Evolutionary conservation across 805 yeast genomes (phyloP).

Genomic region (Naumovozyma castellii): DNA sequence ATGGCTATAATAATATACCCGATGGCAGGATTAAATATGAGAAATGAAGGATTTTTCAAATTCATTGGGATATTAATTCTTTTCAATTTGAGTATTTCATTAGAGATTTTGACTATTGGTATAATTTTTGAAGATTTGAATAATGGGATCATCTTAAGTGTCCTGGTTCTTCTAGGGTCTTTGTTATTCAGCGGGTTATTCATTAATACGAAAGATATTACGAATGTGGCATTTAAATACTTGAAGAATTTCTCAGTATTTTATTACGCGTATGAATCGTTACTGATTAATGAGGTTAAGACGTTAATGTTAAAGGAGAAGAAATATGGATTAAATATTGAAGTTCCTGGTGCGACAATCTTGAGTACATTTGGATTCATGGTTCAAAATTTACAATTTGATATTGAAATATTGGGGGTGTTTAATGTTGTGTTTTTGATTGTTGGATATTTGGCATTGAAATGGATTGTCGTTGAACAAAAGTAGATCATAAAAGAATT

Average conservation of each 20-base stretch:
- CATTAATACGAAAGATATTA: slow-evolving; percentile 66
- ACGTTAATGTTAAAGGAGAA: slow-evolving; percentile 74
- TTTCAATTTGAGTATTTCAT: slow-evolving; percentile 79
- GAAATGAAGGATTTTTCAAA: slow-evolving; percentile 60
- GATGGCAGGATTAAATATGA: slow-evolving; percentile 76
- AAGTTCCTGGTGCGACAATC: slow-evolving; percentile 96
- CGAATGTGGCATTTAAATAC: slow-evolving; percentile 49
- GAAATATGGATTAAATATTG: slow-evolving; percentile 87
- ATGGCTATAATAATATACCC: slow-evolving; percentile 80
- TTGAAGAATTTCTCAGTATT: slow-evolving; percentile 80
- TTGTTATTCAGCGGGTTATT: slow-evolving; percentile 89
- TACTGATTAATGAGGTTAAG: slow-evolving; percentile 86
- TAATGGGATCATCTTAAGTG: slow-evolving; percentile 84
- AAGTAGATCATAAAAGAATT: slow-evolving; percentile 31
- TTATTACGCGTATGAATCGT: slow-evolving; percentile 92
- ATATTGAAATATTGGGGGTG: slow-evolving; percentile 48
- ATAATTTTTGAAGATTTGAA: slow-evolving; percentile 82
- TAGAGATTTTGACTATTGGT: slow-evolving; percentile 80
- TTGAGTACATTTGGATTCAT: slow-evolving; percentile 91
- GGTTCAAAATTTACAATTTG: slow-evolving; percentile 64
- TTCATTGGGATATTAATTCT: slow-evolving; percentile 61
- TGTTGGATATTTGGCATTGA: slow-evolving; percentile 68
- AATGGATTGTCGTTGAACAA: slow-evolving; percentile 64
- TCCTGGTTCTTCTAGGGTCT: slow-evolving; percentile 72
- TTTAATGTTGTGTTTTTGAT: slow-evolving; percentile 51